Evolutionary conservation across 192 early-diverging fungal genomes (phyloP), one percentile per base, ranked within the genome.

Genomic region (Entomortierella lignicola): DNA sequence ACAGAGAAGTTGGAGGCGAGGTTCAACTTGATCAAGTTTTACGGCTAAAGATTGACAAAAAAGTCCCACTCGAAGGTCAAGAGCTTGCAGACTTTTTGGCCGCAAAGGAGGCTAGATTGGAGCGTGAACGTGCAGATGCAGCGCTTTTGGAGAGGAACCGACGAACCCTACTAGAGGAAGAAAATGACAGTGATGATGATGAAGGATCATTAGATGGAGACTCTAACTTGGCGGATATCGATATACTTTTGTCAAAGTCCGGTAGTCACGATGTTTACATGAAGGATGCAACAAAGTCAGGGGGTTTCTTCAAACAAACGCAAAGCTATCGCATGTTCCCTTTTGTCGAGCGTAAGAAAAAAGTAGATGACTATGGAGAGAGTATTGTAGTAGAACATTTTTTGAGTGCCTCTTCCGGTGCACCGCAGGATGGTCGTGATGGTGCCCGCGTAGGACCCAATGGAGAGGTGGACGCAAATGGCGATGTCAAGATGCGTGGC

Each of bases 331-430:
- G 87, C 59, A 92, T 90, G 97, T 99, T 95, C 71, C 98, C 98
- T 0, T 93, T 90, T 58, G 81, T 85, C 12, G 97, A 98, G 60
- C 85, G 87, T 51, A 86, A 91, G 60, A 92, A 92, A 53, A 90
- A 90, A 72, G 90, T 93, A 70, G 98, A 99, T 70, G 97, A 98
- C 67, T 99, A 98, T 85, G 92, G 94, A 51, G 91, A 97, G 81
- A 87, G 91, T 41, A 90, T 94, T 69, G 89, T 93, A 70, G 82
- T 89, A 8, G 84, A 87, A 37, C 74, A 85, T 34, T 92, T 83
- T 13, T 64, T 77, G 66, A 77, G 55, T 37, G 73, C 66, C 6
- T 69, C 73, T 0, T 77, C 73, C 18, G 17, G 52, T 56, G 60
- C 55, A 25, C 61, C 69, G 13, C 55, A 37, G 42, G 50, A 61